phyloP scores from a whole-genome alignment of 2,329 filamentous ascomycete genomes.

The Hansfordia pulvinata region DNA sequence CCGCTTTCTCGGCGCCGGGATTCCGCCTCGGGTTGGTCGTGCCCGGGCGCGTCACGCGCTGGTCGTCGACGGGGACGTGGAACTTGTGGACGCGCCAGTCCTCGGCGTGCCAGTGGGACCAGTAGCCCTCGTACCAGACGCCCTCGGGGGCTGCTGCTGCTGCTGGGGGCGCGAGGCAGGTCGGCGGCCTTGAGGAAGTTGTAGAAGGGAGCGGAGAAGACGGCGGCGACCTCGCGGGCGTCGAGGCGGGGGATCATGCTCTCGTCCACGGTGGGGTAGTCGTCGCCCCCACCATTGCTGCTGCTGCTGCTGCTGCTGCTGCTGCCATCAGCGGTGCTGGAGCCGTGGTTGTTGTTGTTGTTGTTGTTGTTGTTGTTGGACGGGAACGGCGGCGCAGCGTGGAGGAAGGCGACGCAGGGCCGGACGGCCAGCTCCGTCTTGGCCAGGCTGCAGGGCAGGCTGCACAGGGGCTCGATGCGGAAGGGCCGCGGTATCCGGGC shows the following conservation, averaged over 20 bases:
- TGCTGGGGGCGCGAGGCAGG: conserved; percentile 27
- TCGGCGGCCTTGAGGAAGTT: conserved; percentile 60
- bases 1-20: too few species aligned
- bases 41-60: conserved; percentile 50
- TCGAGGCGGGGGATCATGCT: conserved; percentile 69
- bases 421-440: conserved; percentile 61
- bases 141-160: conserved; percentile 25
- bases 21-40: too few species aligned
- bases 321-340: conserved; percentile 7
- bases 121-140: conserved; percentile 74
- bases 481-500: conserved; percentile 61
- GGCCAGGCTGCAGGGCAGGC: conserved; percentile 64
- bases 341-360: conserved; percentile 4
- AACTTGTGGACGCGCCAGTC: conserved; percentile 89
- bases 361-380: conserved; percentile 4
- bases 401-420: conserved; percentile 67
- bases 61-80: conserved; percentile 66
- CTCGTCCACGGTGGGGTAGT: conserved; percentile 49
- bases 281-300: too few species aligned
- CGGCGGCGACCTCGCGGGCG: conserved; percentile 81
- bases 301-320: conserved; percentile 16
- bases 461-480: conserved; percentile 74
- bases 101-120: conserved; percentile 65
- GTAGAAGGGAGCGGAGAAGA: conserved; percentile 81
- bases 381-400: conserved; percentile 26